Evolutionary conservation across 495 filamentous ascomycete genomes (phyloP), one percentile per base, ranked within the genome.

Genomic region (Trichodelitschia bisporula): DNA sequence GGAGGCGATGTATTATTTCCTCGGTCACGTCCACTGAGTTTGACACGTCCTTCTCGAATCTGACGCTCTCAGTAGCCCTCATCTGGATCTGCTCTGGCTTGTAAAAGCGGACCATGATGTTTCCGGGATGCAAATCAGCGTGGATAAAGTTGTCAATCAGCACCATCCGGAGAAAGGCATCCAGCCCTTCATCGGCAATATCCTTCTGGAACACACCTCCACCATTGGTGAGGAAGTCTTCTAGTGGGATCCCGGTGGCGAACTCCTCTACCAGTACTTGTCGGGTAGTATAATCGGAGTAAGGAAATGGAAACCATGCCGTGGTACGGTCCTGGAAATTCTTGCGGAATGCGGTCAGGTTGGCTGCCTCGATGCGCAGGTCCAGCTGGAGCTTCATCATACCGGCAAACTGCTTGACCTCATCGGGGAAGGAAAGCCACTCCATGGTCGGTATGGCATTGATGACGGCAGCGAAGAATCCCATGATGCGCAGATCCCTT

Each of bases 21-120:
- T 92, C 80, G 0, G 82, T 93, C 18, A 86, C 77, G 46, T 97
- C 84, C 13, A 61, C 55, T 30, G 41, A 46, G 15, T 50, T 39
- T 11, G 41, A 28, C 4, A n/a, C 18, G 15, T 28, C 17, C 28
- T 26, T 6, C 15, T 19, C 19, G 13, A 15, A 30, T 18, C n/a
- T 19, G 71, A 62, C 19, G 29, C 56, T 54, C n/a, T 63, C 52
- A 0, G 59, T 54, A 32, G 59, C 53, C 13, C 64, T 59, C 6
- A 82, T 54, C 36, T 64, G 57, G 3, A 89, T 62, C 33, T 69
- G 59, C 19, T 67, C 68, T 0, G 80, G 71, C 42, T 86, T 66
- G 54, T 95, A 92, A 53, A 99, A 99, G 35, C 89, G 79, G 28
- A 99, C 89, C 84, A 99, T 95, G 55, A 99, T 95, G 47, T 99